Percentiles rank a stretch among this genome's conserved stretches.
Conservation (phyloP, 805 yeast species). For the Yamadazyma nakazawae region DNA sequence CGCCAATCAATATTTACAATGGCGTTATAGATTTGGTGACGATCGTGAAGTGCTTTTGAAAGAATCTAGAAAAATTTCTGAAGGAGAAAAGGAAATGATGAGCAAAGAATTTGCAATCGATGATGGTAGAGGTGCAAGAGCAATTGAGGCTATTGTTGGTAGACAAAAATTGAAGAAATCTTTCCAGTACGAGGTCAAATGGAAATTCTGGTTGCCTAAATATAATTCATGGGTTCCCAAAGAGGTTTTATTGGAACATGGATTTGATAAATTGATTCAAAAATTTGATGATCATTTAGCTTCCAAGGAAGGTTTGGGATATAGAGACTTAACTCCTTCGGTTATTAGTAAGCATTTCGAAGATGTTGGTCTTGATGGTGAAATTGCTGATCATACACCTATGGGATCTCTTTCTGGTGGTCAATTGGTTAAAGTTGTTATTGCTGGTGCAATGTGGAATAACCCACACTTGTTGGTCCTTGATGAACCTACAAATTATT, state of each 20-base stretch:
- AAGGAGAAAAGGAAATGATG: conserved; percentile 71
- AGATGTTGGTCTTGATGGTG: conserved; percentile 96
- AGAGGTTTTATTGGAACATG: conserved; percentile 71
- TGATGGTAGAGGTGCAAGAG: conserved; percentile 87
- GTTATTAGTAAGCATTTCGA: conserved; percentile 96
- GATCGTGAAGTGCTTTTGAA: conserved; percentile 94
- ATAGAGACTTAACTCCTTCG: conserved; percentile 64
- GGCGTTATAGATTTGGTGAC: conserved; percentile 98
- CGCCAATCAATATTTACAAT: conserved; percentile 94
- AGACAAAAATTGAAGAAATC: conserved; percentile 95
- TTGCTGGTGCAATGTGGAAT: conserved; percentile 99
- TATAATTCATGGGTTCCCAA: conserved; percentile 91
- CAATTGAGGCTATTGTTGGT: conserved; percentile 92
- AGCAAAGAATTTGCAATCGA: conserved; percentile 70
- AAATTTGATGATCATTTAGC: conserved; percentile 48
- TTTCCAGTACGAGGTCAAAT: conserved; percentile 94
- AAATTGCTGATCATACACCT: conserved; percentile 97
- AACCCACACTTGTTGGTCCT: conserved; percentile 94
- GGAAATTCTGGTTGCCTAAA: conserved; percentile 84
- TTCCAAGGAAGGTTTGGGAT: conserved; percentile 47
- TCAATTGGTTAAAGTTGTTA: conserved; percentile 95
- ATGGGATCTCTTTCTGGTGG: conserved; percentile 97
- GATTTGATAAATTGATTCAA: conserved; percentile 42
- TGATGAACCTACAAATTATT: conserved; percentile 97
- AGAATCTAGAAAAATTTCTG: conserved; percentile 85